Evolutionary conservation across 352 stramenopile genomes (phyloP), one percentile per base, ranked within the genome.

Genomic region (Blastocystis sp.): DNA sequence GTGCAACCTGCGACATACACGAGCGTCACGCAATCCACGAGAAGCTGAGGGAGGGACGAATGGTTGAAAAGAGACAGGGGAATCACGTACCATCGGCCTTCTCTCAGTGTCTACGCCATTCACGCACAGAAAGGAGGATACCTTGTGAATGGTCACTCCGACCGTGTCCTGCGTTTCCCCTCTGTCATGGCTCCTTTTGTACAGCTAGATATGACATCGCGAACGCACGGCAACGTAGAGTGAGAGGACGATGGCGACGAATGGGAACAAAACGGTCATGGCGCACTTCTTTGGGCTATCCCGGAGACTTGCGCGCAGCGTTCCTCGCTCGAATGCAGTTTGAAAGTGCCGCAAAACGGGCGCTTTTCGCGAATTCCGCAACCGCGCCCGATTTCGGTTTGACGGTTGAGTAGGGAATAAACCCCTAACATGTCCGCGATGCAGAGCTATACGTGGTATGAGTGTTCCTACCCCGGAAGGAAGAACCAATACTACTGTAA

Each of bases 381-480:
- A 55, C 9, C 9, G 16, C 6, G 45, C 6, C 6, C 45, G 16
- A 55, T 55, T 55, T 16, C 16, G 45, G 45, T 55, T 16, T 55
- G 45, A 55, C 45, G 45, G 45, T 55, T 55, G 45, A 55, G 45
- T 55, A 19, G 45, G 16, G 9, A 55, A 55, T 55, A 6, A 55
- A 16, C 16, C 6, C n/a, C 9, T 55, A 19, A 16, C 45, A 16
- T 55, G 45, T 16, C 45, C 9, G 16, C 51, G 31, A 69, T 29
- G 51, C 50, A 67, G 29, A n/a, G 21, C 24, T 85, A 69, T 69
- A 63, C 31, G 41, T 85, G 74, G 74, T 85, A 85, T 85, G 74
- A 85, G 19, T 85, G 74, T 41, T 69, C 35, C 21, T 85, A 85
- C 70, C 74, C 74, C 31, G 74, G 60, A 69, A 50, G 6, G 35